Base-by-base conservation (phyloP, 75 land plant genomes). In the Pinus tabuliformis region DNA sequence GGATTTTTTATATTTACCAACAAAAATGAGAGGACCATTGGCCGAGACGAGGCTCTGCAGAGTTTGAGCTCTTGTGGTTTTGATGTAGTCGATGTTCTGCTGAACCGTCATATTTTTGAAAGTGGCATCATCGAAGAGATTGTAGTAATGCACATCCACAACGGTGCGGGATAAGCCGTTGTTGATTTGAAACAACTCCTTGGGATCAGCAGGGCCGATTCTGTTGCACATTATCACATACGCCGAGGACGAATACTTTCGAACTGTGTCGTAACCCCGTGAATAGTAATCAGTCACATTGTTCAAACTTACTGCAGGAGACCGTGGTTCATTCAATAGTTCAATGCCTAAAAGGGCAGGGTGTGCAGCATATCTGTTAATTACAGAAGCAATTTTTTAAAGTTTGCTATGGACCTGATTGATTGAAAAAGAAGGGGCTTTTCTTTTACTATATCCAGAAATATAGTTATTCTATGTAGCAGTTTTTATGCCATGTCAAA, bases 81-180 rank as follows among this genome's bases (percentile, higher is more conserved):
- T 3, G 49, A 91, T 56, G 56, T 62, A 91, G 74, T 91, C 90
- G 21, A 93, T 89, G 73, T 93, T 91, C 62, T 89, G 82, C 75
- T 91, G 83, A 74, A 84, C 84, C 7, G 86, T 79, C 86, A 86
- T 77, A 70, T 72, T 52, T 39, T 75, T 57, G 75, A 91, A 87
- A 20, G 57, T 62, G 11, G 54, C 15, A 7, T 61, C 52, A 0
- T 73, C 49, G 77, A 84, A 93, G 3, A 91, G 79, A 62, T 91
- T 93, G 84, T 93, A 93, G 83, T 83, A 89, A 72, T 93, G 96
- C 4, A 93, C 83, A 42, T 93, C 96, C 9, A 93, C 73, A 56
- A 87, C 89, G 0, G 85, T 70, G 59, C 80, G 60, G 1, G 20
- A 52, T 45, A 80, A 57, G 28, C 82, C 83, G 30, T 81, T 80